phyloP scores from a whole-genome alignment of 306 rosid genomes.

The Castanea sativa region DNA sequence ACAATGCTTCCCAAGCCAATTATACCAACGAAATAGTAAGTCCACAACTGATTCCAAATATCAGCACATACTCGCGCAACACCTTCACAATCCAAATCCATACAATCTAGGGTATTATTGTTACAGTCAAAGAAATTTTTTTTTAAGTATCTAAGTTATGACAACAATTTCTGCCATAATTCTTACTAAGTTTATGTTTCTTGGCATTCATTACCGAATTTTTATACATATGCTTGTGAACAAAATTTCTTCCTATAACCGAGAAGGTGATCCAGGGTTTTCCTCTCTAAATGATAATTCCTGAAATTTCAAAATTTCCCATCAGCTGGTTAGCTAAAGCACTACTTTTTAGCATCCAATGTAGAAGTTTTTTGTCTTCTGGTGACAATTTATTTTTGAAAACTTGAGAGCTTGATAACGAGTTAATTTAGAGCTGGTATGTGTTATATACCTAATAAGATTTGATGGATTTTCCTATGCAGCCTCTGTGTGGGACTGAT shows the following conservation, averaged over 20 bases:
- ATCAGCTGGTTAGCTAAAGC: background rate
- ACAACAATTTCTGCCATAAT: background rate
- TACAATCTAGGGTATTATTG: too few species aligned
- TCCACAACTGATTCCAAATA: too few species aligned
- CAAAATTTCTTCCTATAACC: background rate
- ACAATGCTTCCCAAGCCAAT: too few species aligned
- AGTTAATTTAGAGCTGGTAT: background rate
- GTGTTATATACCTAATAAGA: background rate
- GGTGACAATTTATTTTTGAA: background rate
- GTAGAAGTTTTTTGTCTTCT: background rate
- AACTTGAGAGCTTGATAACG: background rate
- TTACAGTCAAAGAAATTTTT: background rate
- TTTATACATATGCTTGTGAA: background rate
- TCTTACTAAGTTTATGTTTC: conserved; percentile 11
- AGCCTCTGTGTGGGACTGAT: conserved; percentile 88
- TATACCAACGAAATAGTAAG: too few species aligned
- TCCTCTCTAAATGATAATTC: background rate
- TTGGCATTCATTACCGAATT: background rate
- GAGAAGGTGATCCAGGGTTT: background rate
- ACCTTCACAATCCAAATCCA: too few species aligned
- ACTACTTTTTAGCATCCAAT: background rate
- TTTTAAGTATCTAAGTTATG: conserved; percentile 5
- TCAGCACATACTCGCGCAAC: too few species aligned
- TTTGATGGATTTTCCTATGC: conserved; percentile 48
- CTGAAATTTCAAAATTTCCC: background rate